A percentile compares a stretch with the other conserved stretches of the same genome.
Evolutionary conservation across 495 filamentous ascomycete species (phyloP).

Genomic region (Penicillium angulare): DNA sequence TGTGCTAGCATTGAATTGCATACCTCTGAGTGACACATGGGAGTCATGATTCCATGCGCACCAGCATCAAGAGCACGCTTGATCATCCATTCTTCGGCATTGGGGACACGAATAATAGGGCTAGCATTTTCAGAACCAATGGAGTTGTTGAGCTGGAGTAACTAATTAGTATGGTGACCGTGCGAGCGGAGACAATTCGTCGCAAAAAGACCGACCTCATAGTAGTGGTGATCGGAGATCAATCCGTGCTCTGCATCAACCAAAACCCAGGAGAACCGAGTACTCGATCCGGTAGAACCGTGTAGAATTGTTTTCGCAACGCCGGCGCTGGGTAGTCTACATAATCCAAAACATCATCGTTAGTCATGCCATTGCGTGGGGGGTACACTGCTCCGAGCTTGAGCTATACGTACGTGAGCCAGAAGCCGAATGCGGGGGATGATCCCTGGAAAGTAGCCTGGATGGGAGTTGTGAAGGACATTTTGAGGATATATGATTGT

Average conservation of each 20-base stretch:
- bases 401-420: conserved; percentile 34
- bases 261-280: conserved; percentile 61
- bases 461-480: conserved; percentile 29
- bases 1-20: no score
- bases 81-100: conserved; percentile 67
- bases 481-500: conserved; percentile 2
- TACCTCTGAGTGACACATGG: conserved; percentile 38
- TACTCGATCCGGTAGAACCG: conserved; percentile 24
- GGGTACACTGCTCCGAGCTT: background rate
- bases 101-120: conserved; percentile 66
- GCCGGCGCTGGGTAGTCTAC: conserved; percentile 33
- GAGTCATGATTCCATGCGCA: conserved; percentile 59
- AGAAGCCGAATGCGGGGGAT: conserved; percentile 31
- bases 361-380: background rate
- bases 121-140: conserved; percentile 64
- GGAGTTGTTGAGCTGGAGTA: conserved; percentile 38
- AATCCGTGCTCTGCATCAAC: conserved; percentile 85
- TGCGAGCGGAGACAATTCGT: no score
- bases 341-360: background rate
- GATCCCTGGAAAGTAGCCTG: conserved; percentile 15
- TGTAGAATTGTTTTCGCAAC: conserved; percentile 38
- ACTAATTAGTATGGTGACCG: conserved; percentile 7
- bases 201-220: conserved; percentile 24
- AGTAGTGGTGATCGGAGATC: conserved; percentile 38
- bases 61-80: conserved; percentile 72